A percentile compares a stretch with the other conserved stretches of the same genome.
phyloP scores from a whole-genome alignment of 202 grass and related monocot species.

The Zizania palustris region DNA sequence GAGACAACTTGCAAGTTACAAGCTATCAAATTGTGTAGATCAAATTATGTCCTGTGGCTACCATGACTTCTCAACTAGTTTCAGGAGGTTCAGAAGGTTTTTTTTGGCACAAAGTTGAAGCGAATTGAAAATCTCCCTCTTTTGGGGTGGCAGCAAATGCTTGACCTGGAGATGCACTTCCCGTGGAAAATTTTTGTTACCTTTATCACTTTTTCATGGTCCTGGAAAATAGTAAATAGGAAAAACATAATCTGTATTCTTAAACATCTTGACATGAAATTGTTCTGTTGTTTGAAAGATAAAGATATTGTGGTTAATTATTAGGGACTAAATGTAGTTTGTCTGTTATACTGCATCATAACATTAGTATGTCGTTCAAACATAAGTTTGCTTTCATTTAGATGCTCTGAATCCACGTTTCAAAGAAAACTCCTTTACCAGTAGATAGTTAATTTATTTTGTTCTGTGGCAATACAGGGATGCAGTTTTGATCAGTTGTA shows the following conservation, averaged over 20 bases:
- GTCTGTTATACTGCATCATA: neutral
- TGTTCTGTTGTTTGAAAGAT: constrained; percentile 7
- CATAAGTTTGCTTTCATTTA: constrained; percentile 15
- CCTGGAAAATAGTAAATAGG: neutral
- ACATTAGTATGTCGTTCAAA: neutral
- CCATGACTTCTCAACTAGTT: constrained; percentile 82
- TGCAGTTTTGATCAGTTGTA: constrained; percentile 78
- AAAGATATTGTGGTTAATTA: neutral
- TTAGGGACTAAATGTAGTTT: neutral
- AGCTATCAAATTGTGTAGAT: no score
- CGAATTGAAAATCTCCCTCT: constrained; percentile 69
- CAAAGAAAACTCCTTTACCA: constrained; percentile 16
- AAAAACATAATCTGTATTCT: neutral
- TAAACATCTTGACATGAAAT: neutral
- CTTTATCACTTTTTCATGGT: constrained; percentile 12
- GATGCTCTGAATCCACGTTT: constrained; percentile 18
- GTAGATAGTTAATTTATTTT: neutral
- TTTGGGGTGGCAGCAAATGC: constrained; percentile 68
- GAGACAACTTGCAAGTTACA: no score
- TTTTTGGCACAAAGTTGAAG: constrained; percentile 70
- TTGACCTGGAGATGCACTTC: constrained; percentile 68
- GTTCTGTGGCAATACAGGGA: constrained; percentile 56
- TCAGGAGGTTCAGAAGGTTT: constrained; percentile 67
- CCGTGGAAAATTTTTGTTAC: constrained; percentile 43
- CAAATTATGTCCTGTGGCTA: constrained; percentile 84